Base-by-base conservation (phyloP, 1,284 basidiomycete genomes). In the Fistulina hepatica region DNA sequence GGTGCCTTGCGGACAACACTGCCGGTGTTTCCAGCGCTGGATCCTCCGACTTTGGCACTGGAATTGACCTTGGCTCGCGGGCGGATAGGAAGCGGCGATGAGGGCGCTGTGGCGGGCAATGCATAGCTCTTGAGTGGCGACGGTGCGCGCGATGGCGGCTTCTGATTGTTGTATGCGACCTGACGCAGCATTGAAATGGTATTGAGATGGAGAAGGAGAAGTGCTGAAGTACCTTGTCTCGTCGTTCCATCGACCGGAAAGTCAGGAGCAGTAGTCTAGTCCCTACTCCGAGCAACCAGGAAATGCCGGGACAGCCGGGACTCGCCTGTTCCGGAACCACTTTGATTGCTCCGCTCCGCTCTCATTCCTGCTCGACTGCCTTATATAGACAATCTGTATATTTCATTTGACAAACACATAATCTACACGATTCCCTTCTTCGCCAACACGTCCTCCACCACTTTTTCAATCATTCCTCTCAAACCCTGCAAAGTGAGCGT, bases 391-490 rank as follows among this genome's bases (percentile, higher is more conserved):
- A 37, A 21, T 42, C 37, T 5, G 20, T 15, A 30, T 8, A 25
- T n/a, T 10, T n/a, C 13, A 33, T 16, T 33, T 33, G 25, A 40
- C 39, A 44, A 33, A 32, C 21, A 21, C 42, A 21, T 26, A 25
- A 11, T 34, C 24, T 45, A 50, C 36, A 49, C 35, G 13, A 63
- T 43, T 33, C 63, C 68, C 45, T 71, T 73, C 56, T 67, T 71
- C 19, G 58, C 65, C 46, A 90, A 52, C 5, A 76, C 69, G 26
- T 75, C 70, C 50, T 82, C 75, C 6, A 91, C 83, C 4, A 81
- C 65, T 47, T 71, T 74, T 58, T 85, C 81, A 16, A 93, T 69
- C 52, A 86, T 49, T 2, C 47, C 61, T 39, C 69, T 67, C 34
- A 90, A 53, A 3, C 67, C 67, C n/a, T n/a, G n/a, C n/a, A n/a